Percentiles rank a stretch among this genome's conserved stretches.
These are phyloP conservation scores for Samsoniella hepiali DNA, from an alignment of 2,329 filamentous ascomycete genomes.

Conservation along the genomic window DNA sequence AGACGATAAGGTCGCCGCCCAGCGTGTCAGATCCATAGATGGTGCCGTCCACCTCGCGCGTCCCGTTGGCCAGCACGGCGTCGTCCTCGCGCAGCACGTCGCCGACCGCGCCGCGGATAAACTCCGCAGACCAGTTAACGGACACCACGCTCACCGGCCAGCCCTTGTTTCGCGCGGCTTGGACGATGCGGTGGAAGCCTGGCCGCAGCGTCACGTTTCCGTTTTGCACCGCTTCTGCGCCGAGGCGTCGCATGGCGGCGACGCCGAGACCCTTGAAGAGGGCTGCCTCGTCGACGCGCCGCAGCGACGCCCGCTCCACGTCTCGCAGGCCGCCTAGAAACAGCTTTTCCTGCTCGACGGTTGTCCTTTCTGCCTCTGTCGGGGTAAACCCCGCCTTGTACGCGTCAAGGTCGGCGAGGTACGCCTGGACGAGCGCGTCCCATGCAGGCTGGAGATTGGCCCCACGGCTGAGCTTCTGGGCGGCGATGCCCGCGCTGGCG, in stretches of 20 bases:
- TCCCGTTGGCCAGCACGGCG: conserved; percentile 43
- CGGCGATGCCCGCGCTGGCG: conserved; percentile 41
- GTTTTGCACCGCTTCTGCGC: conserved; percentile 32
- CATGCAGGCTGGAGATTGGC: conserved; percentile 39
- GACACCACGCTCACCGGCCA: conserved; percentile 46
- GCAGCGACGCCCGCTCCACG: conserved; percentile 47
- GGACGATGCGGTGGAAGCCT: conserved; percentile 39
- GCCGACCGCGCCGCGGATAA: conserved; percentile 44
- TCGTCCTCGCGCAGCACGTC: conserved; percentile 23
- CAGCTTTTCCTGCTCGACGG: conserved; percentile 37
- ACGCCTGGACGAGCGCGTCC: conserved; percentile 44
- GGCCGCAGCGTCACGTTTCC: conserved; percentile 36
- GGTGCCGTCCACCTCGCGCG: conserved; percentile 33
- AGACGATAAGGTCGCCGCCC: conserved; percentile 28
- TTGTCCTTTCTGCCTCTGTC: conserved; percentile 31
- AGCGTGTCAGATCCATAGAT: conserved; percentile 40
- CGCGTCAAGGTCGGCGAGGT: conserved; percentile 40
- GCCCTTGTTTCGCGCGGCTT: conserved; percentile 26
- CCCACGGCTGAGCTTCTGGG: conserved; percentile 28
- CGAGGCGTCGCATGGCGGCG: conserved; percentile 36
- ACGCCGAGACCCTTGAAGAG: conserved; percentile 43
- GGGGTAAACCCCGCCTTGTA: conserved; percentile 37
- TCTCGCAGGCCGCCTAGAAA: conserved; percentile 40
- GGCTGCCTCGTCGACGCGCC: conserved; percentile 40
- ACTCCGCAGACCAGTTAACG: conserved; percentile 50